Conservation (phyloP, 2,329 filamentous ascomycete species). For the Blastomyces emzantsi region DNA sequence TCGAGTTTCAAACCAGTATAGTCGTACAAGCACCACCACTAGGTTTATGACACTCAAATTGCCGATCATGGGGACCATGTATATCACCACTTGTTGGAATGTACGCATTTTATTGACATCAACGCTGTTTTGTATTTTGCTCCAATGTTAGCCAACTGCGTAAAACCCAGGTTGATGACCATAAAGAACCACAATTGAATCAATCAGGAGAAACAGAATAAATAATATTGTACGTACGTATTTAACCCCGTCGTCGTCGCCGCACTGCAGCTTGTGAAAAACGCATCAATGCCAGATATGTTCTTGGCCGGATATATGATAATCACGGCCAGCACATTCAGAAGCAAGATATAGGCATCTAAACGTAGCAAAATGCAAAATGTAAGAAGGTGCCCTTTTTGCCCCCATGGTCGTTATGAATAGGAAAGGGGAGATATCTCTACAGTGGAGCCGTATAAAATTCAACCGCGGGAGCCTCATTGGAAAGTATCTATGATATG, state of each 20-base stretch:
- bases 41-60: constrained; percentile 46
- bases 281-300: constrained; percentile 39
- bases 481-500: not conserved
- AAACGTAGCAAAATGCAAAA: not conserved
- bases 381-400: not conserved
- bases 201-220: not conserved
- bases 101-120: constrained; percentile 42
- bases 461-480: constrained; percentile 5
- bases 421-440: not conserved
- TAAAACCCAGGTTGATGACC: not conserved
- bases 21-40: constrained; percentile 40
- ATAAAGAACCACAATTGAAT: not conserved
- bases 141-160: not conserved
- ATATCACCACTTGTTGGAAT: constrained; percentile 47
- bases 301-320: constrained; percentile 36
- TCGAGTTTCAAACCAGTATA: constrained; percentile 43
- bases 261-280: constrained; percentile 43
- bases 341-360: constrained; percentile 36
- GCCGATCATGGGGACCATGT: constrained; percentile 43
- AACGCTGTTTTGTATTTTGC: constrained; percentile 28
- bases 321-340: constrained; percentile 30
- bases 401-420: not conserved
- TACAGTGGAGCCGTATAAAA: constrained; percentile 9
- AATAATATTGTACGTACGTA: constrained; percentile 30
- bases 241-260: constrained; percentile 46